Conservation (phyloP, 2,329 filamentous ascomycete species). For the Rhytidhysteron rufulum region DNA sequence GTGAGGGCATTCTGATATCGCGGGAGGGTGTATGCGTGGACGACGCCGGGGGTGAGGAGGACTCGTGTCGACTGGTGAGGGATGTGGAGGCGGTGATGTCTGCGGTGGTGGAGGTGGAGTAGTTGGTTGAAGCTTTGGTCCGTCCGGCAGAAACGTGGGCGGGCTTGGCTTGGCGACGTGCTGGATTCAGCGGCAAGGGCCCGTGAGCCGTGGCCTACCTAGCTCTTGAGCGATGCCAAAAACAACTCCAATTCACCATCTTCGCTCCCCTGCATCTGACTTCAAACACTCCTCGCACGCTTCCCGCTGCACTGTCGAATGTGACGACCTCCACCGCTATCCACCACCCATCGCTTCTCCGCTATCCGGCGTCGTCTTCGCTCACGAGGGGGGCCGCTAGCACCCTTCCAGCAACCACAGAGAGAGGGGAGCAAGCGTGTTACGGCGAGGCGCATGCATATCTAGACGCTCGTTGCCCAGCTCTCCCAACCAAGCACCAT, state of each 20-base stretch:
- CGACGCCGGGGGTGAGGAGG: too few species aligned
- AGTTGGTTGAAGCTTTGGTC: constrained; percentile 2
- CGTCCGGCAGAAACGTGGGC: constrained; percentile 1
- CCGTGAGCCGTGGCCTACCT: background rate
- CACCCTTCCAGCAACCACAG: constrained; percentile 8
- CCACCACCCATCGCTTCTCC: too few species aligned
- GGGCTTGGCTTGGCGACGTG: constrained; percentile 7
- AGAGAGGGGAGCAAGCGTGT: constrained; percentile 19
- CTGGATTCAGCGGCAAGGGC: constrained; percentile 11
- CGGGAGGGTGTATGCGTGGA: background rate
- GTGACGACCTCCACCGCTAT: too few species aligned
- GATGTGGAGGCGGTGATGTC: constrained; percentile 11
- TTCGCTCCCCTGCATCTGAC: too few species aligned
- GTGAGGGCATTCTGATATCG: constrained; percentile 14
- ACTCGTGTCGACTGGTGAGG: too few species aligned
- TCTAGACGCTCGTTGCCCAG: constrained; percentile 12
- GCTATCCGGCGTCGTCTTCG: too few species aligned
- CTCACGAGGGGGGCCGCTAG: constrained; percentile 25
- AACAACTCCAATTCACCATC: too few species aligned
- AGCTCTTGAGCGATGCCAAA: background rate
- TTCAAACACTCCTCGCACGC: too few species aligned
- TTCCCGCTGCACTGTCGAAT: too few species aligned
- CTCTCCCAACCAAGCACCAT: constrained; percentile 42
- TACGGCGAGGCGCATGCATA: constrained; percentile 30
- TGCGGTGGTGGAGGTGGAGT: constrained; percentile 7